phyloP scores from a whole-genome alignment of 75 land plant genomes.

The Cryptomeria japonica region DNA sequence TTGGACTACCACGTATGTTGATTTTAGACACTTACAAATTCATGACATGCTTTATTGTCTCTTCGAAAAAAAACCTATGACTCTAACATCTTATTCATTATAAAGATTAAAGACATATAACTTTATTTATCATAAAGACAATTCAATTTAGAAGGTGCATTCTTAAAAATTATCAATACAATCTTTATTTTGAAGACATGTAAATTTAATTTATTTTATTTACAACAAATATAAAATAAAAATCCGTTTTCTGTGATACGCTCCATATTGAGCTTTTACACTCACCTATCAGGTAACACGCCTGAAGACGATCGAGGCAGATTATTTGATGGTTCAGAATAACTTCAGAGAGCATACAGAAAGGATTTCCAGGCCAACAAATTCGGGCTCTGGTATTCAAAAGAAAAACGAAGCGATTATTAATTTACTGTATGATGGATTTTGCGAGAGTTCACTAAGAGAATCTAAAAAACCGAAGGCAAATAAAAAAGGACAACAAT shows the following conservation, averaged over 20 bases:
- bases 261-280: background rate
- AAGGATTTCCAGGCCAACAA: background rate
- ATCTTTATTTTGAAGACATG: too few species aligned
- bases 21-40: too few species aligned
- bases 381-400: background rate
- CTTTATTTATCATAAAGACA: too few species aligned
- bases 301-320: background rate
- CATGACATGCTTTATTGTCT: too few species aligned
- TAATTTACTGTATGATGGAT: background rate
- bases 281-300: background rate
- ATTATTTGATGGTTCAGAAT: background rate
- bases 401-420: background rate
- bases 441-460: background rate
- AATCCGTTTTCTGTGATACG: background rate
- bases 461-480: background rate
- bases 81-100: too few species aligned
- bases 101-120: too few species aligned
- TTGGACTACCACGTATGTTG: too few species aligned
- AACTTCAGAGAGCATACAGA: background rate
- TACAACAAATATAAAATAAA: too few species aligned
- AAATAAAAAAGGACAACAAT: background rate
- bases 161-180: too few species aligned
- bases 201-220: too few species aligned
- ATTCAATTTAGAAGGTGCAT: too few species aligned
- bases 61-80: too few species aligned